Percentiles rank a stretch among this genome's conserved stretches.
These are phyloP conservation scores for Zasmidium citrigriseum DNA, from an alignment of 2,329 filamentous ascomycete genomes.

Conservation along the genomic window DNA sequence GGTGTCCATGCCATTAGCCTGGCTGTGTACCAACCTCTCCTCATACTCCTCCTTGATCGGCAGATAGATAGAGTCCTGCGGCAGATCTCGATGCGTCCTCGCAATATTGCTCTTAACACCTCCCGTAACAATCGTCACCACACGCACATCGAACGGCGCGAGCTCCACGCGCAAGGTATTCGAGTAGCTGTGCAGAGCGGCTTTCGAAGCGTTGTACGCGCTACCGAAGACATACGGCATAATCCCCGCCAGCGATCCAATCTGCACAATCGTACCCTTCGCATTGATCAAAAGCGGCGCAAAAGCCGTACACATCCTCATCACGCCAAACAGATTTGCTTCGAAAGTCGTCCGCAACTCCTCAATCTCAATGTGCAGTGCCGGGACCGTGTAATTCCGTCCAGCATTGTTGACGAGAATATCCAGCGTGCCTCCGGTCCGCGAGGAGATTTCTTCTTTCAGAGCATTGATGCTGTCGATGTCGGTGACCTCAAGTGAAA, in stretches of 20 bases:
- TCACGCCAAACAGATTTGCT: slow-evolving; percentile 59
- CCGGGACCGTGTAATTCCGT: slow-evolving; percentile 51
- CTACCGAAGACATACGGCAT: slow-evolving; percentile 46
- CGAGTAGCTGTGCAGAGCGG: slow-evolving; percentile 59
- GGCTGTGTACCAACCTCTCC: slow-evolving; percentile 54
- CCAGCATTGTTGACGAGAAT: slow-evolving; percentile 62
- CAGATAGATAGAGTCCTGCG: slow-evolving; percentile 52
- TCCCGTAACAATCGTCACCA: slow-evolving; percentile 57
- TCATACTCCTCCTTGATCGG: slow-evolving; percentile 55
- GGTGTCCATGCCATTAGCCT: slow-evolving; percentile 54
- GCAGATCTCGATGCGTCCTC: slow-evolving; percentile 51
- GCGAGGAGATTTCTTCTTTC: slow-evolving; percentile 46
- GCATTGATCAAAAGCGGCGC: slow-evolving; percentile 53
- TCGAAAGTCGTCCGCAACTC: slow-evolving; percentile 53
- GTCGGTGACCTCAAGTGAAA: slow-evolving; percentile 56
- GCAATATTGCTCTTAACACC: slow-evolving; percentile 62
- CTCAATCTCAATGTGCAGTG: slow-evolving; percentile 54
- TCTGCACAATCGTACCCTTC: slow-evolving; percentile 47
- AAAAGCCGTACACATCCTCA: slow-evolving; percentile 59
- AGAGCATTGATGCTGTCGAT: slow-evolving; percentile 51
- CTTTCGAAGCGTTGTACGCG: slow-evolving; percentile 61
- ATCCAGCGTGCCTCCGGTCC: slow-evolving; percentile 54
- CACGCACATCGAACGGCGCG: slow-evolving; percentile 50
- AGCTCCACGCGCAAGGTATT: slow-evolving; percentile 61
- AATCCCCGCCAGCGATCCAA: slow-evolving; percentile 45